Evolutionary conservation across 306 rosid species (phyloP).

Genomic region (Cicer bijugum): DNA sequence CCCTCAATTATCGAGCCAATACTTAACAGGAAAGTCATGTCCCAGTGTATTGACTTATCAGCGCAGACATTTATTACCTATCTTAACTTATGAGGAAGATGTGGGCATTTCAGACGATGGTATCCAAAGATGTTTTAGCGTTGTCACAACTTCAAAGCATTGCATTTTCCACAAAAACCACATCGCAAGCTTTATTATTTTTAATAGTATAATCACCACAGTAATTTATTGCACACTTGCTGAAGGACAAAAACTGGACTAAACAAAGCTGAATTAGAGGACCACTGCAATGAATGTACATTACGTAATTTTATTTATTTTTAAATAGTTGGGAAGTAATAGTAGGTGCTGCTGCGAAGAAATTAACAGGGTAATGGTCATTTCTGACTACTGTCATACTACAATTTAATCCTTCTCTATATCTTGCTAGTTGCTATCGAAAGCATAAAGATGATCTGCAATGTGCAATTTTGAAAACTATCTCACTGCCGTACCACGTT

Average conservation of each 20-base stretch:
- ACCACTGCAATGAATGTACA: slow-evolving; percentile 15
- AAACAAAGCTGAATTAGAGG: background rate
- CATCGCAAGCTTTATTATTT: background rate
- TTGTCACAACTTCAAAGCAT: slow-evolving; percentile 5
- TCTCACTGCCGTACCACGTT: slow-evolving; percentile 33
- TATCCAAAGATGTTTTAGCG: slow-evolving; percentile 37
- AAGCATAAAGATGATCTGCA: slow-evolving; percentile 30
- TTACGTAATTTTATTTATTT: background rate
- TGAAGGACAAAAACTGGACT: background rate
- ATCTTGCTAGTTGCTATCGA: background rate
- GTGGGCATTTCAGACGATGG: slow-evolving; percentile 33
- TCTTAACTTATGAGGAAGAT: slow-evolving; percentile 14
- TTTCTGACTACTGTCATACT: background rate
- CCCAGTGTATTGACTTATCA: slow-evolving; percentile 48
- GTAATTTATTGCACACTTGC: slow-evolving; percentile 3
- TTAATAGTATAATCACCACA: background rate
- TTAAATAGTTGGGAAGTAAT: background rate
- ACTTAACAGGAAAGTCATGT: slow-evolving; percentile 42
- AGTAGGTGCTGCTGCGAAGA: background rate
- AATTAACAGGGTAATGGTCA: background rate
- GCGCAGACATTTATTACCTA: slow-evolving; percentile 50
- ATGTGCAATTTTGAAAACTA: slow-evolving; percentile 6
- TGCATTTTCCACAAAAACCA: slow-evolving; percentile 2
- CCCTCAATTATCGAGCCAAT: slow-evolving; percentile 29
- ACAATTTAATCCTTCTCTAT: background rate